A percentile compares a stretch with the other conserved stretches of the same genome.
Evolutionary conservation across 176 grass and related monocot species (phyloP).

Genomic region (Tillandsia fasciculata): DNA sequence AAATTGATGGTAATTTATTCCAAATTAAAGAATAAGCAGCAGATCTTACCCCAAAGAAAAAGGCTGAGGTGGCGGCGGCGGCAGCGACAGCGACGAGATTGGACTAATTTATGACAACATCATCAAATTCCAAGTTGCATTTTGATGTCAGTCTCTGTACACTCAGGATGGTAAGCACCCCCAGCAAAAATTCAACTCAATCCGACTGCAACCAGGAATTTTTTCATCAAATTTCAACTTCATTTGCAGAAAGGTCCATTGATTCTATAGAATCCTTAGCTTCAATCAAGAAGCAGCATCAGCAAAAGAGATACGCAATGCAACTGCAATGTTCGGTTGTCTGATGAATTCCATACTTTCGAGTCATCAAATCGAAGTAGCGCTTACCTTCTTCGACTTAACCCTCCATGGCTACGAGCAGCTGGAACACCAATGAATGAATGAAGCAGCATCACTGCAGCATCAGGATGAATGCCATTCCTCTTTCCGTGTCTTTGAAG

Average conservation of each 20-base stretch:
- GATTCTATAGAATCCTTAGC: background rate
- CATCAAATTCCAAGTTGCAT: no score
- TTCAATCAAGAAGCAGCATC: background rate
- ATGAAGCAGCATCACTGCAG: background rate
- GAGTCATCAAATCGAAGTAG: constrained; percentile 1
- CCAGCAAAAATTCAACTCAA: background rate
- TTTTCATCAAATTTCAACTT: no score
- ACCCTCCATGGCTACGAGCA: constrained; percentile 3
- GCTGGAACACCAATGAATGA: background rate
- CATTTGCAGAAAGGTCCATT: background rate
- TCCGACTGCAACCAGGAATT: background rate
- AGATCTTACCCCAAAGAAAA: no score
- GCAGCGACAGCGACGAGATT: no score
- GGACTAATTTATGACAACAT: no score
- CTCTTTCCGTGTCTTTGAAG: no score
- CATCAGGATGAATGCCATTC: background rate
- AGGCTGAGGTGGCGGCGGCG: no score
- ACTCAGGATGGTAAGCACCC: background rate
- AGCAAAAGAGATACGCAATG: constrained; percentile 13
- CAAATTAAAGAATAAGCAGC: no score
- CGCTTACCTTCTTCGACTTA: background rate
- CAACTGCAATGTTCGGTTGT: constrained; percentile 10
- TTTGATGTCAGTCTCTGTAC: no score
- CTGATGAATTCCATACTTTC: background rate
- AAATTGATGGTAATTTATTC: no score